Evolutionary conservation across 176 grass and related monocot genomes (phyloP), one percentile per base, ranked within the genome.

Genomic region (Eleusine indica): DNA sequence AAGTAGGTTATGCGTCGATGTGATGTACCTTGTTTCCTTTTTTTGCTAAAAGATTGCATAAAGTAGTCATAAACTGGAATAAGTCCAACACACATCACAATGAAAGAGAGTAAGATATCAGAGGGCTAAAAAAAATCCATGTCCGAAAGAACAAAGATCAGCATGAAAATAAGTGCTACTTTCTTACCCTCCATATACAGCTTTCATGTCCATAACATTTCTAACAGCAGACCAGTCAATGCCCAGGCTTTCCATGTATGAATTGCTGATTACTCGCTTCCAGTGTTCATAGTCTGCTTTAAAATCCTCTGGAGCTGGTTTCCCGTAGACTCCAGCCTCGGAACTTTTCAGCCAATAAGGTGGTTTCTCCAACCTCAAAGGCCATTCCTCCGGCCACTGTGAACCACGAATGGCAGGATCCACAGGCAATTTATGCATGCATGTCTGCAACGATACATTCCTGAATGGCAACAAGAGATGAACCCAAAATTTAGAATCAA

Each of bases 191-290:
- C 92, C 94, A 61, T 97, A 97, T 46, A 89, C 90, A 71, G 92
- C 82, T 87, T 87, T 90, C 94, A 97, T 97, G 52, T 97, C 94
- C 92, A 97, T 97, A 74, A 94, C 90, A 81, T 94, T 94, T 85
- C 94, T 91, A 72, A 92, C 81, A 70, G 76, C 80, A 18, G 83
- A 89, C 92, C 94, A 97, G 46, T 94, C 70, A 47, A 97, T 89
- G 53, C 94, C 92, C 63, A 94, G n/a, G 41, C 86, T 80, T 30
- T 87, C 77, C 66, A 89, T 74, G 74, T 97, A 97, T 5, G 92
- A 91, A 51, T 94, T 94, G 9, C 46, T 62, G 22, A 94, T 82
- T 28, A 91, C 86, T 32, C 65, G 72, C 44, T 91, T 97, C 94
- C 94, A 97, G 82, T 92, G 92, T 71, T 94, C 83, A 22, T 92